Percentiles rank a stretch among this genome's conserved stretches.
These are phyloP conservation scores for Tricholoma matsutake DNA, from an alignment of 768 basidiomycete species.

Conservation along the genomic window DNA sequence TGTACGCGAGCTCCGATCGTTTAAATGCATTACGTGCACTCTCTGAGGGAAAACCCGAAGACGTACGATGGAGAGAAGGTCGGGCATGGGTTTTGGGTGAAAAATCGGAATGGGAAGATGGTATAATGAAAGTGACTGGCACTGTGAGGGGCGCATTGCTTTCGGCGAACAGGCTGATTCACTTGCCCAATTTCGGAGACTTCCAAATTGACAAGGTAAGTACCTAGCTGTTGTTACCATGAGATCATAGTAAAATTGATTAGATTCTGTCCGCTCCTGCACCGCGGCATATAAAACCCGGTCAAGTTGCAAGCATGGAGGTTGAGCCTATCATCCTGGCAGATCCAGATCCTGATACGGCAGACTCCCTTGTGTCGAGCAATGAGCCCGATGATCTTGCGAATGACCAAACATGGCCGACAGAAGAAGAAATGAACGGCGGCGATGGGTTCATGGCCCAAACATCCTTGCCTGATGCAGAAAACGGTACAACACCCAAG, in stretches of 20 bases:
- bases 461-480: constrained; percentile 57
- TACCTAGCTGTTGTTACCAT: neutral
- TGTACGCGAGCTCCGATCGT: constrained; percentile 59
- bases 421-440: constrained; percentile 87
- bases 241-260: neutral
- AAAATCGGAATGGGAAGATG: constrained; percentile 55
- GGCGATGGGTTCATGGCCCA: constrained; percentile 23
- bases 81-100: constrained; percentile 74
- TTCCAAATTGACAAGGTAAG: constrained; percentile 78
- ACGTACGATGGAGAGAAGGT: constrained; percentile 81
- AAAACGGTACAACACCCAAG: constrained; percentile 73
- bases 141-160: constrained; percentile 76
- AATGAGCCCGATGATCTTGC: constrained; percentile 87
- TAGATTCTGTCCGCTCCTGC: constrained; percentile 72
- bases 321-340: constrained; percentile 64
- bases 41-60: constrained; percentile 80
- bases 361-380: constrained; percentile 83
- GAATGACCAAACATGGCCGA: constrained; percentile 99
- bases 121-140: constrained; percentile 74
- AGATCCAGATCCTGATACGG: constrained; percentile 58
- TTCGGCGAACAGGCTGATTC: constrained; percentile 81
- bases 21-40: constrained; percentile 72
- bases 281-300: constrained; percentile 33
- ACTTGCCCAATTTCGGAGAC: constrained; percentile 86
- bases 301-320: constrained; percentile 52